Conservation (phyloP, 202 grass and related monocot species). For the Musa balbisiana region DNA sequence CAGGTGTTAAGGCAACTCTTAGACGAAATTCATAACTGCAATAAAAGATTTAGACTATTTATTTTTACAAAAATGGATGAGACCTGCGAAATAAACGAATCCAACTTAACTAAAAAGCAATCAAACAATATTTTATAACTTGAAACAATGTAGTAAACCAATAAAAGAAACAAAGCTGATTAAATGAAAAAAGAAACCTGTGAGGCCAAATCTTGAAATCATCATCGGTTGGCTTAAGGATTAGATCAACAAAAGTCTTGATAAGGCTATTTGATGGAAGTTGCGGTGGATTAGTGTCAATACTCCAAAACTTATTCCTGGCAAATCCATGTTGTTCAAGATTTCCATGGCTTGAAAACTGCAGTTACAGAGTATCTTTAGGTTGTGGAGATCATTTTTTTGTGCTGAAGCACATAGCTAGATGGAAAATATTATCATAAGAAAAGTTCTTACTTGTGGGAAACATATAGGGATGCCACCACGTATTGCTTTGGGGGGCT, state of each 20-base stretch:
- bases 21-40: constrained; percentile 49
- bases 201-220: constrained; percentile 36
- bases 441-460: constrained; percentile 32
- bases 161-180: neutral
- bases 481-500: constrained; percentile 32
- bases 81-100: neutral
- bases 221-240: constrained; percentile 35
- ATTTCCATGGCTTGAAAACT: constrained; percentile 41
- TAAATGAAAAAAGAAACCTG: constrained; percentile 18
- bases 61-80: neutral
- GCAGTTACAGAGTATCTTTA: neutral
- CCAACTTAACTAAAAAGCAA: neutral
- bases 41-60: neutral
- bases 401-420: neutral
- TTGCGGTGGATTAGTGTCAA: constrained; percentile 34
- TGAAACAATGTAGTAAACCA: neutral
- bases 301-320: constrained; percentile 32
- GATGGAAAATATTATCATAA: constrained; percentile 5
- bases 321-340: constrained; percentile 48
- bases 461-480: constrained; percentile 50
- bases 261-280: constrained; percentile 17
- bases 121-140: neutral
- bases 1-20: constrained; percentile 34
- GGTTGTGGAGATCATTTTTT: neutral
- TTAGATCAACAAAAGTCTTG: constrained; percentile 36